These are phyloP conservation scores for Lyophyllum semitale DNA, from an alignment of 768 basidiomycete genomes.

Conservation along the genomic window DNA sequence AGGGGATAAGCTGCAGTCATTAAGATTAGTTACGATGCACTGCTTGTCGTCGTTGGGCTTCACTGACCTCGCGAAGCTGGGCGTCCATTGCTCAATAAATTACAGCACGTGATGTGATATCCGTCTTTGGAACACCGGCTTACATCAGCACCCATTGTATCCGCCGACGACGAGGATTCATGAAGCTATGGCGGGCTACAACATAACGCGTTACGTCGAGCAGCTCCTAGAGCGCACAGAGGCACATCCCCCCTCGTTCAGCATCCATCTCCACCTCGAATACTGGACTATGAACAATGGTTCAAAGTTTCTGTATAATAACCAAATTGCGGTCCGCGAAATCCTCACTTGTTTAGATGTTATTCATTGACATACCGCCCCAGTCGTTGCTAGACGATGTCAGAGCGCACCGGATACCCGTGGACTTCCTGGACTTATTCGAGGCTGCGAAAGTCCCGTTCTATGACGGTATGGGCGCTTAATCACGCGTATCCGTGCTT, in stretches of 20 bases:
- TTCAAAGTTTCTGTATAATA: conserved; percentile 80
- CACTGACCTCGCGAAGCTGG: conserved; percentile 48
- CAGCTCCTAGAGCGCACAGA: conserved; percentile 62
- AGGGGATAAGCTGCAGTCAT: conserved; percentile 67
- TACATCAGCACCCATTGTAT: conserved; percentile 20
- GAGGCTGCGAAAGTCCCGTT: conserved; percentile 74
- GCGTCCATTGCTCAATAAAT: conserved; percentile 37
- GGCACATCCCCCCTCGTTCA: conserved; percentile 68
- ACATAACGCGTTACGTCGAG: conserved; percentile 65
- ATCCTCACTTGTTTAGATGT: neutral
- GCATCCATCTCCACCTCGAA: conserved; percentile 76
- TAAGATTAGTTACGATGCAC: neutral
- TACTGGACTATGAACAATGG: conserved; percentile 84
- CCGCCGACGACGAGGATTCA: conserved; percentile 12
- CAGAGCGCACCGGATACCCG: conserved; percentile 79
- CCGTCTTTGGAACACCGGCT: conserved; percentile 9
- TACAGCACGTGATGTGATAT: conserved; percentile 33
- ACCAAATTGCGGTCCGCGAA: conserved; percentile 62
- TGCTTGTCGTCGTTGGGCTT: neutral
- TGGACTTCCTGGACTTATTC: conserved; percentile 83
- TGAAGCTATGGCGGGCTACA: conserved; percentile 67
- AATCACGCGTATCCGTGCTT: neutral
- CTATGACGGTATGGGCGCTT: conserved; percentile 67
- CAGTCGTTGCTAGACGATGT: conserved; percentile 85
- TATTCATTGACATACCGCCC: conserved; percentile 2